Evolutionary conservation across 495 filamentous ascomycete genomes (phyloP), one percentile per base, ranked within the genome.

Genomic region (Articulospora tetracladia): DNA sequence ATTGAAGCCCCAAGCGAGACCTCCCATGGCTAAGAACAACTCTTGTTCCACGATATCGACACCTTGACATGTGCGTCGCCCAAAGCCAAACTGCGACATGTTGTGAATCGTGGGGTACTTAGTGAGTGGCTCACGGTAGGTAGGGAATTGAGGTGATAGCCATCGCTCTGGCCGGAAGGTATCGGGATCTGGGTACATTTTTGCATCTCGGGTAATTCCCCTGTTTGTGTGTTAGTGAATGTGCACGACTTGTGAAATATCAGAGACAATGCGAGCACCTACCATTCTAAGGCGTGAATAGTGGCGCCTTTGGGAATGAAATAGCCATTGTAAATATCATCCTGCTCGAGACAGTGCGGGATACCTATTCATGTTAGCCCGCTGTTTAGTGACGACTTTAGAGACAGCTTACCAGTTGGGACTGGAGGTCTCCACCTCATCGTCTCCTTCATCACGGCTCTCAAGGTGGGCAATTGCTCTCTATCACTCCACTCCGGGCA

Each of bases 201-300:
- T 60, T 50, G 80, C 76, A 63, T 88, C 80, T 48, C 85, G 79
- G 30, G 85, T 82, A 61, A 89, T 87, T 39, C 77, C 82, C 86
- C 85, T 44, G 15, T 44, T 7, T 7, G 8, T 44, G 39, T 66
- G 36, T 27, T 24, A 48, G 24, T 19, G 19, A 11, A 15, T 44
- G 20, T 39, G 22, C n/a, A 48, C 6, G 6, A 48, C 6, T 48
- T 4, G 22, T 19, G 4, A 48, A n/a, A n/a, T 6, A 24, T 24
- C 11, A 41, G 36, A 11, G 11, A n/a, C n/a, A n/a, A 48, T 19
- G 4, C 23, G 6, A 12, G 48, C 7, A 25, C 30, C 11, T 32
- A 78, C 78, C 77, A 81, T 62, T 81, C 82, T 3, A 84, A 60
- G 0, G 83, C 81, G 59, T 86, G 82, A 36, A 86, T 79, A 0